phyloP scores from a whole-genome alignment of 768 basidiomycete species.

The Cystobasidiopsis lactophilus region DNA sequence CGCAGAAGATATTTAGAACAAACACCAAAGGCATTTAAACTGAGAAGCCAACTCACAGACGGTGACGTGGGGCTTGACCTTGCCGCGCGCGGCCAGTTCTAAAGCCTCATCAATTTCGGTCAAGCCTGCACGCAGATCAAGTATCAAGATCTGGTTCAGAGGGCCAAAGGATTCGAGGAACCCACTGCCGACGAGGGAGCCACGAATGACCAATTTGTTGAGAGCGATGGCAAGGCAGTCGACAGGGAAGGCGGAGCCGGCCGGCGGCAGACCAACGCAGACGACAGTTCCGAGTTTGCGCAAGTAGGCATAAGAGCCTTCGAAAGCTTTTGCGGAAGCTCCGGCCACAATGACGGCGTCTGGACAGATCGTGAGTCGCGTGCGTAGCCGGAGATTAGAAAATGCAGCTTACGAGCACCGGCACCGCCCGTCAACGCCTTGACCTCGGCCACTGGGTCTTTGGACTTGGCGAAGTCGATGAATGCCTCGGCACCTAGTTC shows the following conservation, averaged over 20 bases:
- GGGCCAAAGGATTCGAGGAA: too few relatives aligned
- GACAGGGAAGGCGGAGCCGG: slow-evolving; percentile 21
- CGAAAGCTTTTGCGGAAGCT: slow-evolving; percentile 16
- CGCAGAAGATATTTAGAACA: slow-evolving; percentile 25
- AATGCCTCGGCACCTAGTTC: slow-evolving; percentile 41
- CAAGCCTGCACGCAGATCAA: too few relatives aligned
- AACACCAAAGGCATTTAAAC: too few relatives aligned
- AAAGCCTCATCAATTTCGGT: too few relatives aligned
- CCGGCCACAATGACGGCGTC: too few relatives aligned
- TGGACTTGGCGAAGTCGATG: slow-evolving; percentile 47
- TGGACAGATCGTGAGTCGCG: slow-evolving; percentile 3
- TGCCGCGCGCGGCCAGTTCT: too few relatives aligned
- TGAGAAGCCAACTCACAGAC: slow-evolving; percentile 21
- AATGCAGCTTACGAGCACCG: slow-evolving; percentile 40
- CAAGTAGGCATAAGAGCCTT: slow-evolving; percentile 39
- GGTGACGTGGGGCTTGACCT: too few relatives aligned
- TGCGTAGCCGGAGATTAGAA: slow-evolving; percentile 23
- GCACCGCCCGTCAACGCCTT: slow-evolving; percentile 34
- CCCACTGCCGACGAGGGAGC: too few relatives aligned
- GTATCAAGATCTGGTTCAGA: too few relatives aligned
- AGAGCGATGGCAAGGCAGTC: slow-evolving; percentile 13
- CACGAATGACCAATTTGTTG: too few relatives aligned
- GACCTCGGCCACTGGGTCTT: slow-evolving; percentile 46
- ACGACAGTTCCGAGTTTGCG: slow-evolving; percentile 48
- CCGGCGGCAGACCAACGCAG: slow-evolving; percentile 46